phyloP scores from a whole-genome alignment of 2,329 filamentous ascomycete genomes.

The Aplosporella prunicola region DNA sequence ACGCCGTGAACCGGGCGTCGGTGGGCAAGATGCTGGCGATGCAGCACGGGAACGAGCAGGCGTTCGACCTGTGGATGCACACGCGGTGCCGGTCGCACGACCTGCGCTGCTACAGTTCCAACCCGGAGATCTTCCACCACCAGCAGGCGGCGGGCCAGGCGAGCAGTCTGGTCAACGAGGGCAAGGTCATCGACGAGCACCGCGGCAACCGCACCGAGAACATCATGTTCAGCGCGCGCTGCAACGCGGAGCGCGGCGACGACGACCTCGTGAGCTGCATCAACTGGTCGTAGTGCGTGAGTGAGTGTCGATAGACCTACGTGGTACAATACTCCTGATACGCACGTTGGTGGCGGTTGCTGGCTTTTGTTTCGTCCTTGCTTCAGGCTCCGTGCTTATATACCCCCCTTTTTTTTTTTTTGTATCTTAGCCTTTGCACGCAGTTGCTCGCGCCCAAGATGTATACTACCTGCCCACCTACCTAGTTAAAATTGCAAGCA shows the following conservation, averaged over 20 bases:
- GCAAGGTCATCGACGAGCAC: background rate
- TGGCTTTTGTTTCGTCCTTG: too few species aligned
- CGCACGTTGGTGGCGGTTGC: too few species aligned
- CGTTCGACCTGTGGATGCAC: constrained; percentile 13
- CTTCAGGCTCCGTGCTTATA: too few species aligned
- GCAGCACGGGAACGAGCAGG: constrained; percentile 4
- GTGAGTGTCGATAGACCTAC: too few species aligned
- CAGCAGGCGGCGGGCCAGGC: constrained; percentile 8
- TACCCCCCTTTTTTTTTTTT: too few species aligned
- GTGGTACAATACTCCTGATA: too few species aligned
- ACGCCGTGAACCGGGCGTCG: constrained; percentile 9
- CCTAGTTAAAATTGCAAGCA: too few species aligned
- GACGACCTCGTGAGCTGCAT: constrained; percentile 7
- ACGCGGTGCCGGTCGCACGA: constrained; percentile 9
- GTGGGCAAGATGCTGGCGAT: constrained; percentile 9
- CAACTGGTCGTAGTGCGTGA: too few species aligned
- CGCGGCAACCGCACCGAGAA: constrained; percentile 10
- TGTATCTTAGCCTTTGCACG: too few species aligned
- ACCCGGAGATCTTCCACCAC: constrained; percentile 14
- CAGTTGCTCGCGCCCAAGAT: too few species aligned
- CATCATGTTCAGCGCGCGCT: constrained; percentile 13
- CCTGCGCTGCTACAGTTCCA: constrained; percentile 11
- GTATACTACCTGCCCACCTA: too few species aligned
- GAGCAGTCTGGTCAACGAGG: constrained; percentile 11
- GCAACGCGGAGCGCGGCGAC: constrained; percentile 7